Conservation (phyloP, 2,329 filamentous ascomycete species). For the Colletotrichum shisoi region DNA sequence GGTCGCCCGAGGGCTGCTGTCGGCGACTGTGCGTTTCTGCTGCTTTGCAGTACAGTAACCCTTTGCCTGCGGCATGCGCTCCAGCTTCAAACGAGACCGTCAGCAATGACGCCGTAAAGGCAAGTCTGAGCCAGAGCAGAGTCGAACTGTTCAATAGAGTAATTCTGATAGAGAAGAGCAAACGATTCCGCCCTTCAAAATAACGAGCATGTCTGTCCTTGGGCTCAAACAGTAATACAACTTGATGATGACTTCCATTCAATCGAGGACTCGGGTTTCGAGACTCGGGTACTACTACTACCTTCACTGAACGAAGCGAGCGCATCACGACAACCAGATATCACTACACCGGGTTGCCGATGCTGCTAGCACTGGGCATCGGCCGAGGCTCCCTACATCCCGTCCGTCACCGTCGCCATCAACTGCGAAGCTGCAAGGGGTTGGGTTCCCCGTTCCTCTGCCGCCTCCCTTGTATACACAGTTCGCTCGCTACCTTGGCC, state of each 20-base stretch:
- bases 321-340: not conserved
- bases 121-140: conserved; percentile 66
- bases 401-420: not conserved
- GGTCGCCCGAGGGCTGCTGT: conserved; percentile 41
- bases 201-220: not conserved
- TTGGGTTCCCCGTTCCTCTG: not conserved
- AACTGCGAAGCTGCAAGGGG: not conserved
- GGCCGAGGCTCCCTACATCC: not conserved
- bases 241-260: not conserved
- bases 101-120: conserved; percentile 66
- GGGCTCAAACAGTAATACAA: not conserved
- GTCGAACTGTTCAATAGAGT: not conserved
- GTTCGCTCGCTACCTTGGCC: not conserved
- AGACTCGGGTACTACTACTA: not conserved
- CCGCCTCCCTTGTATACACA: not conserved
- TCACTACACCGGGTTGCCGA: not conserved
- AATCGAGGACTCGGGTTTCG: not conserved
- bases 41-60: conserved; percentile 58
- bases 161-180: not conserved
- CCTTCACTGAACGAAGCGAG: too few relatives aligned
- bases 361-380: not conserved
- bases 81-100: conserved; percentile 42
- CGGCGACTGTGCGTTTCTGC: conserved; percentile 60
- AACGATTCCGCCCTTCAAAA: not conserved
- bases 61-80: conserved; percentile 46